Conservation (phyloP, 2,329 filamentous ascomycete genomes). For the Zymoseptoria brevis region DNA sequence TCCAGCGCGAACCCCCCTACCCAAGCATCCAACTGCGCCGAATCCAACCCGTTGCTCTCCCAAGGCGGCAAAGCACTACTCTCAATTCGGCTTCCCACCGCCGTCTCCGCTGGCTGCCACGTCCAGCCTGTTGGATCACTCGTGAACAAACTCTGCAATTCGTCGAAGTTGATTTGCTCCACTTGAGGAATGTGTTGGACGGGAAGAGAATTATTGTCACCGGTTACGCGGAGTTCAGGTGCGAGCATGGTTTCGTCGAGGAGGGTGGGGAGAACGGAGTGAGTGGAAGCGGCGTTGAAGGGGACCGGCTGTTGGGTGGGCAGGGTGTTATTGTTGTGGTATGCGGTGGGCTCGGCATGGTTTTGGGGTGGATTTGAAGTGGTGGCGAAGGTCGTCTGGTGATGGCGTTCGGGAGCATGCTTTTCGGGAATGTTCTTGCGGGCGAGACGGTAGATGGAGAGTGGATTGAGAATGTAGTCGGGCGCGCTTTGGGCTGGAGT, state of each 20-base stretch:
- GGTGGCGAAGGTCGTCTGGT: neutral
- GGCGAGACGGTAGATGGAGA: conserved; percentile 20
- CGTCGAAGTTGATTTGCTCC: conserved; percentile 19
- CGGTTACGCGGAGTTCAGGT: conserved; percentile 7
- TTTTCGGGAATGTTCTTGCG: conserved; percentile 20
- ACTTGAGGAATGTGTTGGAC: neutral
- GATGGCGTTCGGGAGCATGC: conserved; percentile 18
- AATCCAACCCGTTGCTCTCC: conserved; percentile 17
- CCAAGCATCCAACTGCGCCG: conserved; percentile 19
- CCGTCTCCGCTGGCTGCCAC: conserved; percentile 22
- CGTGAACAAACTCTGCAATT: conserved; percentile 18
- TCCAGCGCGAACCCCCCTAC: conserved; percentile 16
- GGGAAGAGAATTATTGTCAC: neutral
- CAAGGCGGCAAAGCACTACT: conserved; percentile 18
- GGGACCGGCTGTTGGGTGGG: neutral
- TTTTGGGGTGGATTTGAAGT: neutral
- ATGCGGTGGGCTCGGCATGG: neutral
- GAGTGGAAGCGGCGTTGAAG: neutral
- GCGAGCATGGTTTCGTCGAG: conserved; percentile 2
- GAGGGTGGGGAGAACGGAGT: neutral
- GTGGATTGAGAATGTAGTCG: conserved; percentile 19
- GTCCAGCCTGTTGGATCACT: conserved; percentile 21
- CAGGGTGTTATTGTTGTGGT: neutral
- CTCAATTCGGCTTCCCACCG: conserved; percentile 16
- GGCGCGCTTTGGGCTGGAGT: conserved; percentile 20